These are phyloP conservation scores for Fennellomyces sp. DNA, from an alignment of 371 early-diverging fungal species.

Conservation along the genomic window DNA sequence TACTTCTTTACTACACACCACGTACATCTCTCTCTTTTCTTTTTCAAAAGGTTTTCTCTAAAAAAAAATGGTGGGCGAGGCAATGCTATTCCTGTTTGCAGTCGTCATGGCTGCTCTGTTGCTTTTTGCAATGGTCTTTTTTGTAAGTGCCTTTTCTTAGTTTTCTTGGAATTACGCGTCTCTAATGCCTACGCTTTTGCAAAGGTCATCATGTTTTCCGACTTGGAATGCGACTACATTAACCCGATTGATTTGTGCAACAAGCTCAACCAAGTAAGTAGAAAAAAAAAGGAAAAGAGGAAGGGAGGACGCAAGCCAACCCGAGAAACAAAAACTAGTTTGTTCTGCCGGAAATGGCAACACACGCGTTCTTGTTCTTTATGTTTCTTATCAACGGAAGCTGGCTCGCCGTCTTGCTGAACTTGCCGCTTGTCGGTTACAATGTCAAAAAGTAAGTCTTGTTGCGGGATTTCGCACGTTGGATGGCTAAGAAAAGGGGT, in stretches of 20 bases:
- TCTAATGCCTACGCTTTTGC: neutral
- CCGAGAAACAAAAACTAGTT: constrained; percentile 56
- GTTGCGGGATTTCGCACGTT: neutral
- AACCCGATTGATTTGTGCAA: constrained; percentile 97
- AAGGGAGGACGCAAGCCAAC: neutral
- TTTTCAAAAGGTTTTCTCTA: too few species aligned
- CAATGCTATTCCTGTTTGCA: constrained; percentile 87
- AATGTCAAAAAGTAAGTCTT: constrained; percentile 81
- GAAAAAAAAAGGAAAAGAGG: too few species aligned
- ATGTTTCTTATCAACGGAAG: constrained; percentile 84
- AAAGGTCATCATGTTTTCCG: constrained; percentile 91
- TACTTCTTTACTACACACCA: neutral
- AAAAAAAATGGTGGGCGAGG: constrained; percentile 65
- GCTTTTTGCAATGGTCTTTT: constrained; percentile 93
- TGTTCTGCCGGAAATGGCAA: constrained; percentile 90
- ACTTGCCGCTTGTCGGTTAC: constrained; percentile 84
- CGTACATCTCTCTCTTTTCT: too few species aligned
- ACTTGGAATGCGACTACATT: constrained; percentile 96
- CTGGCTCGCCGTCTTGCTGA: constrained; percentile 83
- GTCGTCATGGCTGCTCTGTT: constrained; percentile 88
- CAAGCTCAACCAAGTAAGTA: constrained; percentile 86
- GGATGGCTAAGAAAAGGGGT: neutral
- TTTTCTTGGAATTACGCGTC: neutral
- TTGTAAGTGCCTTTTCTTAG: constrained; percentile 52
- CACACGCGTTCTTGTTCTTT: constrained; percentile 79